Conservation (phyloP, 176 grass and related monocot genomes). For the Oryza longistaminata region DNA sequence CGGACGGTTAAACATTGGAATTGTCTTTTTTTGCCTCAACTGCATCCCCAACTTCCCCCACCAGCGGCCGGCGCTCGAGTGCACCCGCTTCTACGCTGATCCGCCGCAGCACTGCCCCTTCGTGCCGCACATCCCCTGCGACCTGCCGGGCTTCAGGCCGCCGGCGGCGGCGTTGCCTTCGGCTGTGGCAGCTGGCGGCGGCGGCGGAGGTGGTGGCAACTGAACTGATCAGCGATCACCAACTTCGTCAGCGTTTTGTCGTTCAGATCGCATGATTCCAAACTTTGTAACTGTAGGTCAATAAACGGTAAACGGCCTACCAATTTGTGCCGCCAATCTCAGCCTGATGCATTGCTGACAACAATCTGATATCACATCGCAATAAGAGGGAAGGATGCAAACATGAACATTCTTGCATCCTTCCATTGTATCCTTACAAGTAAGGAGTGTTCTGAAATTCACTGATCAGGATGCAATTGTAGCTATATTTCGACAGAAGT, state of each 20-base stretch:
- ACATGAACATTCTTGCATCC: not conserved
- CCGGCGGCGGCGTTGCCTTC: not conserved
- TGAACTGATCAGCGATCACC: not conserved
- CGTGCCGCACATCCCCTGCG: constrained; percentile 64
- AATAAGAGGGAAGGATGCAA: not conserved
- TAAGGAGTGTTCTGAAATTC: not conserved
- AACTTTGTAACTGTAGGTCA: not conserved
- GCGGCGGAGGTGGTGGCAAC: not conserved
- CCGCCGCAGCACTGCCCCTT: constrained; percentile 60
- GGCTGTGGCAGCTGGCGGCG: not conserved
- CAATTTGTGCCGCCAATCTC: not conserved
- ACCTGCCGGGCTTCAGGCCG: constrained; percentile 42
- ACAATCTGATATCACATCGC: not conserved
- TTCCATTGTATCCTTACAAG: too few relatives aligned
- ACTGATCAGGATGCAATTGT: not conserved
- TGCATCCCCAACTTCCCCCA: constrained; percentile 63
- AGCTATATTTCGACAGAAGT: too few relatives aligned
- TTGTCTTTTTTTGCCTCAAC: too few relatives aligned
- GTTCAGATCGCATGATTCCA: not conserved
- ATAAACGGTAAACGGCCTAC: constrained; percentile 33
- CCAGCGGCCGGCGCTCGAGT: constrained; percentile 66
- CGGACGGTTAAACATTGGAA: too few relatives aligned
- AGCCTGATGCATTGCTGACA: not conserved
- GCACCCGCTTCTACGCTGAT: constrained; percentile 50
- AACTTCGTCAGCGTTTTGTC: not conserved